Evolutionary conservation across 2,329 filamentous ascomycete genomes (phyloP).

Genomic region (Samsoniella hepiali): DNA sequence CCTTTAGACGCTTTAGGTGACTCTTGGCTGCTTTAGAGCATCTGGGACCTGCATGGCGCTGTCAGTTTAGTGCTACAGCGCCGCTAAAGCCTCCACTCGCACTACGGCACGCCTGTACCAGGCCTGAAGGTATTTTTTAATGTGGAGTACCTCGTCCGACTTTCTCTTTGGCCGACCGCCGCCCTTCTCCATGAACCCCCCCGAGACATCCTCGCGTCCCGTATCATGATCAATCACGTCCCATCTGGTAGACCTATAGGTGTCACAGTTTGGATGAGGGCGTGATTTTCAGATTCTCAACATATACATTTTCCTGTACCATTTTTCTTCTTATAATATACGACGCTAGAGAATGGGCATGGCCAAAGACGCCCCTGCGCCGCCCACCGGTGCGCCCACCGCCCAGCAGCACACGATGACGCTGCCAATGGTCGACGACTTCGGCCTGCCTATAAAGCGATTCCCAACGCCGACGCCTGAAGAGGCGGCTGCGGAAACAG

Average conservation of each 20-base stretch:
- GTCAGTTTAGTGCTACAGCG: background rate
- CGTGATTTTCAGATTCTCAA: slow-evolving; percentile 20
- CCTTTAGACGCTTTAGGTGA: background rate
- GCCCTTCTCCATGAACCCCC: slow-evolving; percentile 11
- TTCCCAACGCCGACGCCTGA: slow-evolving; percentile 24
- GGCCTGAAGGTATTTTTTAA: background rate
- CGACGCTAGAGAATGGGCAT: slow-evolving; percentile 25
- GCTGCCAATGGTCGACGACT: slow-evolving; percentile 58
- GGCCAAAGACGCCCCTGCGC: slow-evolving; percentile 27
- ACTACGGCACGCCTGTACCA: background rate
- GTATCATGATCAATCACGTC: slow-evolving; percentile 18
- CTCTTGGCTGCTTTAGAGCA: slow-evolving; percentile 1
- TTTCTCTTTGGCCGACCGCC: background rate
- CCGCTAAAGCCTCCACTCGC: background rate
- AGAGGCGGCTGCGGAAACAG: background rate
- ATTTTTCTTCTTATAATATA: slow-evolving; percentile 15
- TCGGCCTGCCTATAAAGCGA: slow-evolving; percentile 63
- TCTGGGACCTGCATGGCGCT: slow-evolving; percentile 11
- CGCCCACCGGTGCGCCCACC: slow-evolving; percentile 30
- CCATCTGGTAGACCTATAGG: slow-evolving; percentile 14
- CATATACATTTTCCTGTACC: slow-evolving; percentile 1
- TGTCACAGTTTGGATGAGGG: slow-evolving; percentile 27
- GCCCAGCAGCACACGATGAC: slow-evolving; percentile 7
- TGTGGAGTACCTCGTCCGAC: background rate
- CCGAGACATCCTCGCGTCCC: slow-evolving; percentile 5